These are phyloP conservation scores for Nakazawaea anatomiae DNA, from an alignment of 805 yeast species.

Conservation along the genomic window DNA sequence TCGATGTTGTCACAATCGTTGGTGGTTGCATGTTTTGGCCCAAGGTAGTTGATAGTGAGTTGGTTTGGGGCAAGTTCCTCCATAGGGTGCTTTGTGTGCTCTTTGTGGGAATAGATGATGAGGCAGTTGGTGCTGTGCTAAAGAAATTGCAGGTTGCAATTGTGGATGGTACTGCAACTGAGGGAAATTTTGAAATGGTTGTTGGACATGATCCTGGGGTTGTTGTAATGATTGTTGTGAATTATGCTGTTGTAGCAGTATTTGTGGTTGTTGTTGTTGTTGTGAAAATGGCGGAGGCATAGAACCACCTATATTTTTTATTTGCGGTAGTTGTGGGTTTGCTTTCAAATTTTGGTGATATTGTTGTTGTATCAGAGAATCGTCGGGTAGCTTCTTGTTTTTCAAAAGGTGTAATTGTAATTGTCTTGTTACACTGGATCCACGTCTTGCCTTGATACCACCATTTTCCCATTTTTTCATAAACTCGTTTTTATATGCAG, in stretches of 20 bases:
- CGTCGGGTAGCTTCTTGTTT: conserved; percentile 46
- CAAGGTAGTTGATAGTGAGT: neutral
- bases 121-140: neutral
- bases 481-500: conserved; percentile 77
- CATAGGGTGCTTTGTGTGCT: neutral
- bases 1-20: neutral
- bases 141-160: conserved; percentile 1
- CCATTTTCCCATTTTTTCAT: conserved; percentile 76
- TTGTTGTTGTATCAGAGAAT: conserved; percentile 2
- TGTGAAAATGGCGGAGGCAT: conserved; percentile 5
- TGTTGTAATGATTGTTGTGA: too few species aligned
- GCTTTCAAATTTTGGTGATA: conserved; percentile 1
- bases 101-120: conserved; percentile 8
- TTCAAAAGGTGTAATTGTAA: conserved; percentile 67
- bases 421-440: conserved; percentile 76
- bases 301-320: neutral
- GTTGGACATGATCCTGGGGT: neutral
- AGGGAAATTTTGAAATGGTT: neutral
- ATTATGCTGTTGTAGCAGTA: neutral
- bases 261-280: neutral
- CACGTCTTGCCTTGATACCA: conserved; percentile 67
- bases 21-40: neutral
- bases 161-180: neutral
- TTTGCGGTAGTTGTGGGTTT: conserved; percentile 9
- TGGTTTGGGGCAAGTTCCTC: neutral